Percentiles rank a stretch among this genome's conserved stretches.
phyloP scores from a whole-genome alignment of 768 basidiomycete genomes.

The Pulveroboletus frians region DNA sequence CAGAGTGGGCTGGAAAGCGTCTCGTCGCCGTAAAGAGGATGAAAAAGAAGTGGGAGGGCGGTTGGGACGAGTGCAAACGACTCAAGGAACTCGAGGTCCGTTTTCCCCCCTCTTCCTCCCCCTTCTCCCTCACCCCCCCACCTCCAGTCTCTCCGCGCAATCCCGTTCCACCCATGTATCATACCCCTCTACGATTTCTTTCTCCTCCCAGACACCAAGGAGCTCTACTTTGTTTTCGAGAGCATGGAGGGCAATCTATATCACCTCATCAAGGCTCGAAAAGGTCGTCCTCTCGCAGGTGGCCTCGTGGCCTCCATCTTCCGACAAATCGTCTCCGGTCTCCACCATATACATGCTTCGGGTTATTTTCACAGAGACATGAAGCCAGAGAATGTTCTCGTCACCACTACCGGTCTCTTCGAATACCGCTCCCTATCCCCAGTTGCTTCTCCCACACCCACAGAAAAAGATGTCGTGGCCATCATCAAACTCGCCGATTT shows the following conservation, averaged over 20 bases:
- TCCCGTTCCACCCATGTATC: constrained; percentile 93
- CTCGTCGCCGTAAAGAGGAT: constrained; percentile 97
- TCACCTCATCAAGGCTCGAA: constrained; percentile 96
- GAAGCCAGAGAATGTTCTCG: constrained; percentile 99
- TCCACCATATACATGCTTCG: constrained; percentile 85
- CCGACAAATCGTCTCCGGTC: constrained; percentile 82
- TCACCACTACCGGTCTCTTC: constrained; percentile 93
- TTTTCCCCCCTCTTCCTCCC: constrained; percentile 17
- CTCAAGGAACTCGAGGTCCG: constrained; percentile 93
- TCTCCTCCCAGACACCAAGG: constrained; percentile 90
- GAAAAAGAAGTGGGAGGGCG: constrained; percentile 97
- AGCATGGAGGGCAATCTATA: constrained; percentile 99
- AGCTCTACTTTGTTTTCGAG: constrained; percentile 99
- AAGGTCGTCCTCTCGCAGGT: constrained; percentile 92
- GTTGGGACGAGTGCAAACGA: constrained; percentile 95
- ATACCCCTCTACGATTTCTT: constrained; percentile 99
- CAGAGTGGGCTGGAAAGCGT: constrained; percentile 91
- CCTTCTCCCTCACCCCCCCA: constrained; percentile 12
- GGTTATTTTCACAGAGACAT: constrained; percentile 99
- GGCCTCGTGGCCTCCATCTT: constrained; percentile 95
- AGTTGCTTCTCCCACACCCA: constrained; percentile 53
- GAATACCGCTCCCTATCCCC: constrained; percentile 86
- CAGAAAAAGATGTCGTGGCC: constrained; percentile 91
- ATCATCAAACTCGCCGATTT: constrained; percentile 99
- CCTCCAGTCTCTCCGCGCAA: constrained; percentile 82